Base-by-base conservation (phyloP, 208 protist species). In the Phytomonas sp. region DNA sequence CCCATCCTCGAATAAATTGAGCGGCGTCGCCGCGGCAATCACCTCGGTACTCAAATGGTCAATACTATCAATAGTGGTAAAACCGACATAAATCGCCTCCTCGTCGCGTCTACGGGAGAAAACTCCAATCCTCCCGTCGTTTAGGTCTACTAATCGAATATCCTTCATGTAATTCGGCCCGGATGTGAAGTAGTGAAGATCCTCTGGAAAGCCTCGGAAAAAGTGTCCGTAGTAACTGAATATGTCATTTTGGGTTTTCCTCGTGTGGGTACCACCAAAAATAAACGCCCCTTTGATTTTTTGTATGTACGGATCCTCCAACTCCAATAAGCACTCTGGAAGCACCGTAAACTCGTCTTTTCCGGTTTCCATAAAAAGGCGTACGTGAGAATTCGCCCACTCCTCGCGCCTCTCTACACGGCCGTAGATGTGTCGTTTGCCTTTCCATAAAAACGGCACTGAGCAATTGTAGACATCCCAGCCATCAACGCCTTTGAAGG, bases 401-500 rank as follows among this genome's bases (percentile, higher is more conserved):
- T 88, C 82, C 11, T 60, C 59, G 29, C 82, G 79, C 69, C 75
- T 79, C 66, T 88, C 82, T 32, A 88, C 76, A 32, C 79, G 79
- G 32, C 82, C 82, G n/a, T 76, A 88, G 36, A 88, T 79, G 77
- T 88, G 79, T 42, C 61, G 37, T 60, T 73, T 71, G 40, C 82
- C 82, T 52, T 78, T 82, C 73, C 77, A 81, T 67, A 69, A 74
- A 71, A 88, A 88, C 23, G 82, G 82, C 3, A 82, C 75, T n/a
- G 82, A 88, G 71, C 82, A 88, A 67, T 88, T 88, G 77, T 88
- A 88, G 30, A 88, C 82, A 74, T 88, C 82, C 70, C 71, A 79
- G 2, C 82, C 82, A n/a, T 88, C 79, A n/a, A 88, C 82, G 29
- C 82, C 82, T 65, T 83, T 82, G 73, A 88, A 88, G 60, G 79